Percentiles rank a stretch among this genome's conserved stretches.
Conservation (phyloP, 75 land plant species). For the Cupressus sempervirens region DNA sequence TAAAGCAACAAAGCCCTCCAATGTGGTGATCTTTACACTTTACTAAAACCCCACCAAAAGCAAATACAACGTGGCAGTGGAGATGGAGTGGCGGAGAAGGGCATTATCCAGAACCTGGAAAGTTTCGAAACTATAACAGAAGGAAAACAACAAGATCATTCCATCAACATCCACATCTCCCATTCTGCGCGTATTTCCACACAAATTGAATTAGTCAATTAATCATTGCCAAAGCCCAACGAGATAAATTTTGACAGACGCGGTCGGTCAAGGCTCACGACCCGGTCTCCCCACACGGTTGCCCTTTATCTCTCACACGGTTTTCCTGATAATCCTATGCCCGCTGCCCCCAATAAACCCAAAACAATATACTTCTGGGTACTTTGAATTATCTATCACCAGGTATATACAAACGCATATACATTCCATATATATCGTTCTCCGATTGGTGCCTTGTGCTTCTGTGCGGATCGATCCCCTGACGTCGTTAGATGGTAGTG, state of each 20-base stretch:
- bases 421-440: background rate
- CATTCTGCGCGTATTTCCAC: background rate
- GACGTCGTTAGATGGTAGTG: constrained; percentile 48
- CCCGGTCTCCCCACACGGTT: background rate
- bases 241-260: background rate
- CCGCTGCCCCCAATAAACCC: background rate
- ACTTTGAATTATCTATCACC: background rate
- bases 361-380: background rate
- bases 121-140: background rate
- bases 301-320: background rate
- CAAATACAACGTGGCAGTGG: background rate
- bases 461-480: background rate
- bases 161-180: background rate
- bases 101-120: background rate
- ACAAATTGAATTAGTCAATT: background rate
- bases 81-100: background rate
- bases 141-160: too few species aligned
- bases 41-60: background rate
- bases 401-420: background rate
- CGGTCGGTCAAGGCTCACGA: background rate
- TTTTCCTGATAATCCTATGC: background rate
- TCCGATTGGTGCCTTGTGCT: background rate
- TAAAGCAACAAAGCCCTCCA: background rate
- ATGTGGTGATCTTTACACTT: background rate
- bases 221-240: background rate